Conservation (phyloP, 495 filamentous ascomycete genomes). For the Aspergillus sclerotiicarbonarius region DNA sequence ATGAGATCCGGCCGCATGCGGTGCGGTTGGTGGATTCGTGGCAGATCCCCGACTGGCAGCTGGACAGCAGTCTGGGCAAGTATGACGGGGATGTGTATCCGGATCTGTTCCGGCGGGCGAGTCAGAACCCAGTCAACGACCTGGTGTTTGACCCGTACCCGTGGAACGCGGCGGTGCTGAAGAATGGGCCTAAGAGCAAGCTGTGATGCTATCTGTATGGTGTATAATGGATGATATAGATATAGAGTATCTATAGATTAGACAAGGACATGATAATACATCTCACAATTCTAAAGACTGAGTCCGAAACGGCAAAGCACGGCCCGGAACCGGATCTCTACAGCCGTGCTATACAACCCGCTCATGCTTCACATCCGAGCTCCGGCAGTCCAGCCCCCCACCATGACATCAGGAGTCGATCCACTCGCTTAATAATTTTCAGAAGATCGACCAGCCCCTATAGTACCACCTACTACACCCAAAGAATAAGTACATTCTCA, state of each 20-base stretch:
- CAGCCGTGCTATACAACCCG: no score
- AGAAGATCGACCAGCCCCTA: background rate
- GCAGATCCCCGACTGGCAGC: slow-evolving; percentile 68
- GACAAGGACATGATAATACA: background rate
- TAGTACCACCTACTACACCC: no score
- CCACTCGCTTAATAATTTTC: background rate
- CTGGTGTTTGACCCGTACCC: slow-evolving; percentile 67
- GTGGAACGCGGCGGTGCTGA: slow-evolving; percentile 56
- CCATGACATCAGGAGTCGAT: background rate
- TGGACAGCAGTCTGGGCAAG: slow-evolving; percentile 62
- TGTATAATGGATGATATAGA: slow-evolving; percentile 8
- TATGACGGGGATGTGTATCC: slow-evolving; percentile 68
- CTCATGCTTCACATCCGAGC: no score
- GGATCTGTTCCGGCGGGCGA: slow-evolving; percentile 65
- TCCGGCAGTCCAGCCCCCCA: no score
- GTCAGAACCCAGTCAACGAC: slow-evolving; percentile 65
- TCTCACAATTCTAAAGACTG: no score
- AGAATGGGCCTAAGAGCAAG: slow-evolving; percentile 48
- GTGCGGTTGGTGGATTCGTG: slow-evolving; percentile 64
- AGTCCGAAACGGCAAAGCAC: background rate
- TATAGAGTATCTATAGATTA: slow-evolving; percentile 10
- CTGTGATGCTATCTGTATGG: slow-evolving; percentile 27
- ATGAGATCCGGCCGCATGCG: slow-evolving; percentile 66
- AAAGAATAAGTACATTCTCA: no score
- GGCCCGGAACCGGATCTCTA: background rate